Evolutionary conservation across 2,329 filamentous ascomycete species (phyloP), one percentile per base, ranked within the genome.

Genomic region (Bipolaris cookei): DNA sequence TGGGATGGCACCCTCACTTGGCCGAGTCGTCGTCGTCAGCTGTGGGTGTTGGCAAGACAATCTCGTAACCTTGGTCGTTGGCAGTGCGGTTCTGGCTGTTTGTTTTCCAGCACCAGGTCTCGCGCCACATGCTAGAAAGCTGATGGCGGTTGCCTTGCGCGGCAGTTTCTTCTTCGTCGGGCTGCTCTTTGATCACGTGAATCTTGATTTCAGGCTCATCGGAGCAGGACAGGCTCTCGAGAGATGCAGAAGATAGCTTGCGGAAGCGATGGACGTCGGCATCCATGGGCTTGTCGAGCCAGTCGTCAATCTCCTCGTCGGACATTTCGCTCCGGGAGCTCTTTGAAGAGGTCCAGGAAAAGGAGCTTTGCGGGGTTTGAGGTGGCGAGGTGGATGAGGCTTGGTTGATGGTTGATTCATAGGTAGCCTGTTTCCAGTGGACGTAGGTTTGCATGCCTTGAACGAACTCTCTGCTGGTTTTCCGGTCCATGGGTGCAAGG

Each of bases 241-340:
- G 34, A 34, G 28, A 53, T 10, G 56, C 38, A 13, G 57, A 54
- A 2, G 56, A 59, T 3, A 47, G 16, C 44, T 58, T 64, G 37
- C 59, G 61, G 38, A 46, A 54, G 6, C 63, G 61, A 21, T 65
- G 63, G n/a, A 56, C 47, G 4, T 65, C 63, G 20, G 63, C 63
- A 18, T 65, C 61, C 49, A 58, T 56, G 18, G 63, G 63, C 20
- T 52, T 52, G 34, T 65, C 63, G 7, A 65, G 53, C 63, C 63
- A 65, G 10, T 61, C 59, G 25, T 65, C 63, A 32, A 65, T 64
- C n/a, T 64, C 49, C 54, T 65, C 63, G 42, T 65, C 63, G 0
- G 63, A 62, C 63, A 65, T 62, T 16, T 59, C 56, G 25, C 49
- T 59, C 18, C 38, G 50, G 11, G 57, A 18, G 25, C 58, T 63